A percentile compares a stretch with the other conserved stretches of the same genome.
These are phyloP conservation scores for Clonostachys byssicola DNA, from an alignment of 2,329 filamentous ascomycete species.

Conservation along the genomic window DNA sequence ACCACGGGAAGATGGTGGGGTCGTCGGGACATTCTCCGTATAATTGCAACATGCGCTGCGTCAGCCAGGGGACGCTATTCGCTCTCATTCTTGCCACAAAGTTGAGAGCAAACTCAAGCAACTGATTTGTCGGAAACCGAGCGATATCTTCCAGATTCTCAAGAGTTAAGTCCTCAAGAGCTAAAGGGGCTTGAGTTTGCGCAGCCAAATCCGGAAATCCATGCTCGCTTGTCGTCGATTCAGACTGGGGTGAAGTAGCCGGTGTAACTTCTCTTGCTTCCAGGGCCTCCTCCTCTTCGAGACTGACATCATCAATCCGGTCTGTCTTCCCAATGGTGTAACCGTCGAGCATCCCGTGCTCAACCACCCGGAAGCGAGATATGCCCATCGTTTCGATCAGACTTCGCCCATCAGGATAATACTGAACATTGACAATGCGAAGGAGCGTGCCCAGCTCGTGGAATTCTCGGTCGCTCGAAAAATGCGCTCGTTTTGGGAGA, in stretches of 20 bases:
- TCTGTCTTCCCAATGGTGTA: constrained; percentile 76
- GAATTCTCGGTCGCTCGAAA: constrained; percentile 39
- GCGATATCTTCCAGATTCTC: neutral
- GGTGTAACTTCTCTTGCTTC: constrained; percentile 59
- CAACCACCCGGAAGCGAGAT: constrained; percentile 70
- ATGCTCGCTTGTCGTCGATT: neutral
- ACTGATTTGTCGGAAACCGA: constrained; percentile 49
- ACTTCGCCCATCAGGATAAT: constrained; percentile 76
- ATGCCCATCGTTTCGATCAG: constrained; percentile 74
- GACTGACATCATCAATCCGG: constrained; percentile 74
- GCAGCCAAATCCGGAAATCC: neutral
- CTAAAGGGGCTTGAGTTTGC: neutral
- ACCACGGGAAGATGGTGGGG: constrained; percentile 78
- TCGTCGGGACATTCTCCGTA: constrained; percentile 78
- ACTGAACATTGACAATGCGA: constrained; percentile 68
- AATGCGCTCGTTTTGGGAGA: constrained; percentile 54
- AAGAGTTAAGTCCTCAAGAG: neutral
- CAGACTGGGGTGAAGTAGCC: neutral
- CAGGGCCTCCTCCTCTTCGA: constrained; percentile 73
- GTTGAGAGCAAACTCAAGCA: constrained; percentile 60
- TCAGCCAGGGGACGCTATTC: constrained; percentile 70
- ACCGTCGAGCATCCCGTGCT: constrained; percentile 64
- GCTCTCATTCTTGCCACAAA: constrained; percentile 69
- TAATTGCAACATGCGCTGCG: constrained; percentile 64
- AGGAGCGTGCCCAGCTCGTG: constrained; percentile 75